Evolutionary conservation across 2,329 filamentous ascomycete genomes (phyloP).

Genomic region (Annulohypoxylon truncatum): DNA sequence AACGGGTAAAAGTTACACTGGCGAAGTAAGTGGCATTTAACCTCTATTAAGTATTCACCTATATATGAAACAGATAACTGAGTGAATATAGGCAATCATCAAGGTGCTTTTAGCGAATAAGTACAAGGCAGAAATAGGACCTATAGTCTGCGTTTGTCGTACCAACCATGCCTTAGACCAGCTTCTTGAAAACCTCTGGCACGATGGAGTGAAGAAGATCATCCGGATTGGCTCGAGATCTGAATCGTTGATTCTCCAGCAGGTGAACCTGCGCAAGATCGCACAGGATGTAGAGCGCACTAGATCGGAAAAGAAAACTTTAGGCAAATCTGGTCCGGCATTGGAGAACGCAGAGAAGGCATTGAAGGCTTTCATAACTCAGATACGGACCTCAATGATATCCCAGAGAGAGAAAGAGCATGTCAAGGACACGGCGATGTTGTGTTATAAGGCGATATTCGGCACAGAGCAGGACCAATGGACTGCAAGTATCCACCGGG

Average conservation of each 20-base stretch:
- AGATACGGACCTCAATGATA: slow-evolving; percentile 17
- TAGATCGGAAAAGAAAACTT: slow-evolving; percentile 51
- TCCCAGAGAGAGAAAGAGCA: slow-evolving; percentile 34
- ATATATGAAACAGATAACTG: not conserved
- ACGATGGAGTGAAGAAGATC: slow-evolving; percentile 60
- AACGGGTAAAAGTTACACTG: slow-evolving; percentile 74
- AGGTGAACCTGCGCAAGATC: slow-evolving; percentile 60
- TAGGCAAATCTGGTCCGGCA: slow-evolving; percentile 45
- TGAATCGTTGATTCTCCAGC: slow-evolving; percentile 63
- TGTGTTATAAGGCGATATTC: slow-evolving; percentile 22
- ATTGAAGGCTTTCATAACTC: slow-evolving; percentile 14
- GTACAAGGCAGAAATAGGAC: slow-evolving; percentile 54
- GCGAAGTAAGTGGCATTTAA: slow-evolving; percentile 54
- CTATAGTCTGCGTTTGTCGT: slow-evolving; percentile 64
- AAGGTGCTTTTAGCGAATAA: slow-evolving; percentile 62
- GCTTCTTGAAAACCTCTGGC: slow-evolving; percentile 69
- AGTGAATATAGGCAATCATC: slow-evolving; percentile 55
- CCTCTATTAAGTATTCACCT: not conserved
- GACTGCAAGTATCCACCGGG: not conserved
- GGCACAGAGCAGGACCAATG: not conserved
- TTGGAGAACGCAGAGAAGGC: slow-evolving; percentile 21
- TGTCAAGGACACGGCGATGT: slow-evolving; percentile 21
- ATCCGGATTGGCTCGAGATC: slow-evolving; percentile 71
- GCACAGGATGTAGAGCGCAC: slow-evolving; percentile 50
- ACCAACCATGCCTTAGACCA: slow-evolving; percentile 65